Evolutionary conservation across 176 grass and related monocot species (phyloP).

Genomic region (Oryza meridionalis): DNA sequence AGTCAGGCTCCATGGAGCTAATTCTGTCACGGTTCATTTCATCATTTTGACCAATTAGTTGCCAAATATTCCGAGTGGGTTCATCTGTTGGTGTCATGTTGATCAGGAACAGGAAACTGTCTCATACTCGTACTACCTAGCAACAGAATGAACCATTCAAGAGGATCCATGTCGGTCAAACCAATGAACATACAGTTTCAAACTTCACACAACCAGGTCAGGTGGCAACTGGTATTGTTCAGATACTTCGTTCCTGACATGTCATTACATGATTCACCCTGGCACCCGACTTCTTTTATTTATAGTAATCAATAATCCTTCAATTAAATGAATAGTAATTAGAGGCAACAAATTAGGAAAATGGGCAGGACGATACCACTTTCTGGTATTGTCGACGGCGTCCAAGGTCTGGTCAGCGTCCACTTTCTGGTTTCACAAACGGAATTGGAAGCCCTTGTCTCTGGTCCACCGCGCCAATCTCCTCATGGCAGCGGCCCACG

Average conservation of each 20-base stretch:
- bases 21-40: background rate
- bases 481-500: too few species aligned
- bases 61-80: background rate
- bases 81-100: background rate
- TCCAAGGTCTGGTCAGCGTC: too few species aligned
- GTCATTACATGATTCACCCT: background rate
- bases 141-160: conserved; percentile 3
- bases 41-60: background rate
- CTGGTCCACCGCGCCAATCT: too few species aligned
- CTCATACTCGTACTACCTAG: background rate
- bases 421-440: too few species aligned
- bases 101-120: background rate
- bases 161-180: background rate
- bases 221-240: background rate
- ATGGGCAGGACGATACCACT: too few species aligned
- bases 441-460: too few species aligned
- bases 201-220: background rate
- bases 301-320: too few species aligned
- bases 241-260: background rate
- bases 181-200: background rate
- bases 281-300: background rate
- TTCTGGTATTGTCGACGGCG: too few species aligned
- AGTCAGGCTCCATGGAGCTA: background rate
- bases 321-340: too few species aligned
- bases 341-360: too few species aligned